Evolutionary conservation across 805 yeast genomes (phyloP).

Genomic region (Cyberlindnera nakhonratchasimensis): DNA sequence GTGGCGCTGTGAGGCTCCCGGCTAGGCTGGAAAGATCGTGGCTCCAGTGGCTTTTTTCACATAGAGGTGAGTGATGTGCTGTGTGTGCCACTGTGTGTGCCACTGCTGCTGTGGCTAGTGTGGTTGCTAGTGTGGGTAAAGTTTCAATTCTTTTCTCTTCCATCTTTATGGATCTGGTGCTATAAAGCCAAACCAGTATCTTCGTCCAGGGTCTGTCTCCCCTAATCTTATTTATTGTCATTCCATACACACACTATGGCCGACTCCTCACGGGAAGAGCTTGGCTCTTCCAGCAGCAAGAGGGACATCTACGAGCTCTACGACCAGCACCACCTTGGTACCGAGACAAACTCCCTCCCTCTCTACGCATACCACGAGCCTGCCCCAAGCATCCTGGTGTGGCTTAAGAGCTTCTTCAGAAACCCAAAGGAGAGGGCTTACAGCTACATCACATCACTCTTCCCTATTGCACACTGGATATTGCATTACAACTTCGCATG

Average conservation of each 20-base stretch:
- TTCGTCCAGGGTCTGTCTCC: too few species aligned
- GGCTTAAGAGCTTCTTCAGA: constrained; percentile 6
- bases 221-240: not conserved
- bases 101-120: constrained; percentile 1
- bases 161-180: not conserved
- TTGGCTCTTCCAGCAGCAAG: constrained; percentile 9
- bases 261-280: not conserved
- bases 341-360: constrained; percentile 8
- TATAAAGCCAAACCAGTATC: not conserved
- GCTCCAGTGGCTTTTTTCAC: not conserved
- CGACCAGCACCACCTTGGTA: too few species aligned
- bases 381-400: constrained; percentile 12
- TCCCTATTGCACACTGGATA: constrained; percentile 84
- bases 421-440: constrained; percentile 28
- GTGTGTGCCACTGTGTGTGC: not conserved
- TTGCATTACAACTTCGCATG: constrained; percentile 77
- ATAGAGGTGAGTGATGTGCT: not conserved
- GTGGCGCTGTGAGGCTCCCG: too few species aligned
- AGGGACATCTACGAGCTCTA: constrained; percentile 16
- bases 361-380: constrained; percentile 11
- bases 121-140: not conserved
- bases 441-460: constrained; percentile 56
- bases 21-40: not conserved
- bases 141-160: not conserved
- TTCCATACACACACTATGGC: constrained; percentile 1